phyloP scores from a whole-genome alignment of 768 basidiomycete species.

The Terana coerulea region DNA sequence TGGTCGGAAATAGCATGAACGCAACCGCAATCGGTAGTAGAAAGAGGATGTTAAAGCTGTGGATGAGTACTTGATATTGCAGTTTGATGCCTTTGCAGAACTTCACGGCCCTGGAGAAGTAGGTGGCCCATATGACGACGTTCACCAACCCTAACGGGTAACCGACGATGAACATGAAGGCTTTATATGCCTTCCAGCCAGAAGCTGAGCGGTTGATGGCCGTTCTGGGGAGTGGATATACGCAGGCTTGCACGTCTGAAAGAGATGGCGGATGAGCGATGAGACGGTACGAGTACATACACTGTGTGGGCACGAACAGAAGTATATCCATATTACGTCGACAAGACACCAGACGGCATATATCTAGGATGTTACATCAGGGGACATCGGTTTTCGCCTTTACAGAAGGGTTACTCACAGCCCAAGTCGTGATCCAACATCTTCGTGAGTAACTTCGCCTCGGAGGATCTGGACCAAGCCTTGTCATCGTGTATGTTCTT shows the following conservation, averaged over 20 bases:
- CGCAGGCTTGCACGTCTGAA: not conserved
- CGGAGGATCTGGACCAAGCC: too few relatives aligned
- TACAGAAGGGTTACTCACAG: too few relatives aligned
- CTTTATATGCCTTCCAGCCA: not conserved
- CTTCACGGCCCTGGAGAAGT: not conserved
- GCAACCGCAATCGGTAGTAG: not conserved
- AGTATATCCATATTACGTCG: constrained; percentile 7
- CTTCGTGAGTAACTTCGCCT: too few relatives aligned
- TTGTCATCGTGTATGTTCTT: too few relatives aligned
- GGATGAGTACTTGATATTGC: not conserved
- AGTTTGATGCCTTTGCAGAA: not conserved
- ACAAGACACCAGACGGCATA: too few relatives aligned
- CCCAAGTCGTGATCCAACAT: too few relatives aligned
- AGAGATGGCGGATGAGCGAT: too few relatives aligned
- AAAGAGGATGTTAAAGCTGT: not conserved
- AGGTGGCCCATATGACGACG: not conserved
- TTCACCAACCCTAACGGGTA: not conserved
- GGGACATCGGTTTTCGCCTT: too few relatives aligned
- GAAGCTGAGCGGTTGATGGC: not conserved
- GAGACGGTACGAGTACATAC: too few relatives aligned
- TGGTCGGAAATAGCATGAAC: too few relatives aligned
- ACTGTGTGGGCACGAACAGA: constrained; percentile 9
- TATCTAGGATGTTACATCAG: too few relatives aligned
- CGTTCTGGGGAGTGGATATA: not conserved
- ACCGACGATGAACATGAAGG: not conserved